Evolutionary conservation across 108 stramenopile species (phyloP).

Genomic region (Thalassiosira profunda): DNA sequence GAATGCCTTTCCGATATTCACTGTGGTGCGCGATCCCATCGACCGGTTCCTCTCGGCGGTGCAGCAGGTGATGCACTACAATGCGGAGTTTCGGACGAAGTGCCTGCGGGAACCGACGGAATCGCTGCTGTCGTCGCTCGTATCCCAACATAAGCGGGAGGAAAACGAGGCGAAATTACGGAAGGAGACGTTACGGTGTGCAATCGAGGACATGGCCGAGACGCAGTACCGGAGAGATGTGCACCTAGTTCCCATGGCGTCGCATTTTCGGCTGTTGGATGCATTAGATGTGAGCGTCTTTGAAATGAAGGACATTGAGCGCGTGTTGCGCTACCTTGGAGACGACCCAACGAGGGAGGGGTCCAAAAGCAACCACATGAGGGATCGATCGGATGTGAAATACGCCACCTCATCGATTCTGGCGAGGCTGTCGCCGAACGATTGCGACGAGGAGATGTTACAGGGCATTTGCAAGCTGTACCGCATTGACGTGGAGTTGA

Average conservation of each 20-base stretch:
- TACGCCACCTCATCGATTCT: slow-evolving; percentile 40
- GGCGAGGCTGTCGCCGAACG: slow-evolving; percentile 12
- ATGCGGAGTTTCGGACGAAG: slow-evolving; percentile 15
- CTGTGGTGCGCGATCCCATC: slow-evolving; percentile 39
- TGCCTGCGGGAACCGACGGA: slow-evolving; percentile 2
- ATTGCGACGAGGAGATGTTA: slow-evolving; percentile 32
- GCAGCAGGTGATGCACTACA: slow-evolving; percentile 37
- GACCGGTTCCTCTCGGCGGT: slow-evolving; percentile 24
- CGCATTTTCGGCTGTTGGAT: slow-evolving; percentile 29
- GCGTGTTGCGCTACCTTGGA: slow-evolving; percentile 4
- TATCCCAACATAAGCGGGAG: neutral
- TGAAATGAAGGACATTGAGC: slow-evolving; percentile 9
- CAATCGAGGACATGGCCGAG: slow-evolving; percentile 19
- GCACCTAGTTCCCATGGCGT: slow-evolving; percentile 25
- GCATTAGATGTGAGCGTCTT: slow-evolving; percentile 14
- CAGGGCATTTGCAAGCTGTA: slow-evolving; percentile 20
- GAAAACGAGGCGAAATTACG: neutral
- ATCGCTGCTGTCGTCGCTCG: neutral
- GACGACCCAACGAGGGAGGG: neutral
- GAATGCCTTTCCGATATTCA: slow-evolving; percentile 19
- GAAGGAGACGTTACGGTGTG: slow-evolving; percentile 17
- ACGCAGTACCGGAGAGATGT: slow-evolving; percentile 22
- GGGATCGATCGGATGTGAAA: slow-evolving; percentile 20
- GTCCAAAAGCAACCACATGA: slow-evolving; percentile 3
- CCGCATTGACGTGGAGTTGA: slow-evolving; percentile 34